Base-by-base conservation (phyloP, 495 filamentous ascomycete genomes). In the Cetradonia linearis region DNA sequence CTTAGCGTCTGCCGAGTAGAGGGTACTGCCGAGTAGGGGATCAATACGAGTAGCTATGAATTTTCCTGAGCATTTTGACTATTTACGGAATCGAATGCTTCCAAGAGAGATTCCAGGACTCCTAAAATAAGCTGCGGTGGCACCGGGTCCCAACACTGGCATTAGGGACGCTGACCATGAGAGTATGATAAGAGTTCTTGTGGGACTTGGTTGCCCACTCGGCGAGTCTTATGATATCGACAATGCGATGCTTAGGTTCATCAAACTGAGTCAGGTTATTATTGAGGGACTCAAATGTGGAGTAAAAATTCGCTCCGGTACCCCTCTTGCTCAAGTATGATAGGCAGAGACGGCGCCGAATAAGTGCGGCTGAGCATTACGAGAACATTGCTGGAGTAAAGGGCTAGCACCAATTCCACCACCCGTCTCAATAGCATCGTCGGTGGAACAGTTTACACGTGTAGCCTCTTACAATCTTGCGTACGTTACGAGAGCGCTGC, bases 401-500 rank as follows among this genome's bases (percentile, higher is more conserved):
- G 58, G 23, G 62, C 62, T 18, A 23, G 23, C 28, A 16, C 11
- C 20, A 54, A 18, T 4, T 58, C n/a, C 25, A 38, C 25, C 20
- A 23, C 30, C 31, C 18, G 20, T 31, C 9, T n/a, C 2, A 7
- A 30, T 18, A 44, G 40, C 20, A 3, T 20, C 5, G 25, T 13
- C 2, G 10, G 23, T 9, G 25, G 14, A 4, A 44, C 31, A 36
- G 2, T 6, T 25, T 44, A 36, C 33, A 25, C 28, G 33, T 42
- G 16, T 14, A 11, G 18, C 23, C 48, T 28, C 18, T 18, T 59
- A 0, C 2, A 56, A 20, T 52, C 49, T 11, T 53, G 50, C 33
- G 62, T 52, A 23, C 33, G 25, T 53, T 36, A 46, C 38, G 44
- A 65, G 25, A 59, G 38, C 14, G 63, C 38, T 40, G 47, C 23